A percentile compares a stretch with the other conserved stretches of the same genome.
Evolutionary conservation across 495 filamentous ascomycete genomes (phyloP).

Genomic region (Lindgomyces ingoldianus): DNA sequence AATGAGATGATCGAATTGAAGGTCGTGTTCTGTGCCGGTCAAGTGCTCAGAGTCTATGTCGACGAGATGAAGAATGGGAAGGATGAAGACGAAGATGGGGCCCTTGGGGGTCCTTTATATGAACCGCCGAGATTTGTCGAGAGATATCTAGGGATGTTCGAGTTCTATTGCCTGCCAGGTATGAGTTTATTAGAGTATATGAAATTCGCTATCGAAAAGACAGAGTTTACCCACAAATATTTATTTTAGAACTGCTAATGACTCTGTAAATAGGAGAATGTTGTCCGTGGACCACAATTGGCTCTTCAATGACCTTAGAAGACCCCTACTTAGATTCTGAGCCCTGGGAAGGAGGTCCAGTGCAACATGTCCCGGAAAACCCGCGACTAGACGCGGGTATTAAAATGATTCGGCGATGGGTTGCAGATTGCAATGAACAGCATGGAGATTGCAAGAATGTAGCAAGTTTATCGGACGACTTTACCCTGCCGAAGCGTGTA

Average conservation of each 20-base stretch:
- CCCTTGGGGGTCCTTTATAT: neutral
- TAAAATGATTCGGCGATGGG: neutral
- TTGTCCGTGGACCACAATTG: neutral
- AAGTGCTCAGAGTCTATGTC: no score
- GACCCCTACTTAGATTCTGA: neutral
- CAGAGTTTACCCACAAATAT: neutral
- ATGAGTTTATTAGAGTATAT: neutral
- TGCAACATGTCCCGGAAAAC: neutral
- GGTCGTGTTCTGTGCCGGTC: no score
- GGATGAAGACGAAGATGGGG: neutral
- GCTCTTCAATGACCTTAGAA: neutral
- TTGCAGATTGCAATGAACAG: neutral
- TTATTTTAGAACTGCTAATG: no score
- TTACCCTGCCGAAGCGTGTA: neutral
- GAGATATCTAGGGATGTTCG: neutral
- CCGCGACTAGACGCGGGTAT: neutral
- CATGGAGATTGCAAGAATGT: neutral
- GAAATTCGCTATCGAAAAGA: neutral
- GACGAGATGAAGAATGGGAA: no score
- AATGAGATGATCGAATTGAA: no score
- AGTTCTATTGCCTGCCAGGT: neutral
- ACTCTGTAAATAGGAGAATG: no score
- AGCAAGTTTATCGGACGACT: neutral
- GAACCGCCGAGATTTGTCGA: neutral
- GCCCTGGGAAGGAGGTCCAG: neutral